A percentile compares a stretch with the other conserved stretches of the same genome.
Conservation (phyloP, 495 filamentous ascomycete genomes). For the Aspergillus biplanus region DNA sequence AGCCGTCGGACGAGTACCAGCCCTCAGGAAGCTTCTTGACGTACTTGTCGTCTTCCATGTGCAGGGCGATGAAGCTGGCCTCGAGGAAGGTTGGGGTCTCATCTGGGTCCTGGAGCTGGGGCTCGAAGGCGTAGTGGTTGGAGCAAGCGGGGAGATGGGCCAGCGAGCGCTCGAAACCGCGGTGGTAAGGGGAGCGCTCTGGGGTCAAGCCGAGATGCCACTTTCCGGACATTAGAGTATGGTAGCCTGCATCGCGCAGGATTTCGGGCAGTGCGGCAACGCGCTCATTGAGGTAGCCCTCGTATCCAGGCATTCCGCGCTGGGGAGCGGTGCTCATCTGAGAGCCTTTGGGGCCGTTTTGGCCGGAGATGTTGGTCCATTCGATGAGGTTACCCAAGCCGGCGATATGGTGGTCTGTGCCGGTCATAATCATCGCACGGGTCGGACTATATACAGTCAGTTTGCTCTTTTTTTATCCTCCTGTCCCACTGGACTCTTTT, state of each 20-base stretch:
- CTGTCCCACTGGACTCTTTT: background rate
- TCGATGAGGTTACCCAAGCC: slow-evolving; percentile 52
- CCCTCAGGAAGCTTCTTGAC: slow-evolving; percentile 55
- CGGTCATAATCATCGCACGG: slow-evolving; percentile 61
- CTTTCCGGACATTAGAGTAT: slow-evolving; percentile 65
- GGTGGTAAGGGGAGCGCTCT: slow-evolving; percentile 43
- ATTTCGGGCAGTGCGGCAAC: slow-evolving; percentile 66
- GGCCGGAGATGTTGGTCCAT: slow-evolving; percentile 53
- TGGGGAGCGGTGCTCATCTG: slow-evolving; percentile 47
- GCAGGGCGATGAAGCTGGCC: slow-evolving; percentile 57
- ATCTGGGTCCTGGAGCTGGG: slow-evolving; percentile 50
- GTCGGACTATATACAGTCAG: slow-evolving; percentile 45
- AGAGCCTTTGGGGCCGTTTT: slow-evolving; percentile 49
- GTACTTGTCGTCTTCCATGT: slow-evolving; percentile 62
- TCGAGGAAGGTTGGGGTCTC: slow-evolving; percentile 55
- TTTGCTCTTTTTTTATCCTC: slow-evolving; percentile 1
- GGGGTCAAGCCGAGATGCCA: slow-evolving; percentile 57
- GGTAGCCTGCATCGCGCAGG: slow-evolving; percentile 63
- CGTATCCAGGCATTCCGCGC: slow-evolving; percentile 65
- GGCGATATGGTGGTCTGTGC: slow-evolving; percentile 52
- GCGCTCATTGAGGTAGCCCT: slow-evolving; percentile 65
- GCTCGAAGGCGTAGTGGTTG: slow-evolving; percentile 66
- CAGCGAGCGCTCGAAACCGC: slow-evolving; percentile 52
- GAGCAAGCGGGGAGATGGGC: slow-evolving; percentile 59
- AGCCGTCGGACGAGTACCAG: slow-evolving; percentile 61